Evolutionary conservation across 148 eudicot genomes (phyloP).

Genomic region (Rhododendron ferrugineum): DNA sequence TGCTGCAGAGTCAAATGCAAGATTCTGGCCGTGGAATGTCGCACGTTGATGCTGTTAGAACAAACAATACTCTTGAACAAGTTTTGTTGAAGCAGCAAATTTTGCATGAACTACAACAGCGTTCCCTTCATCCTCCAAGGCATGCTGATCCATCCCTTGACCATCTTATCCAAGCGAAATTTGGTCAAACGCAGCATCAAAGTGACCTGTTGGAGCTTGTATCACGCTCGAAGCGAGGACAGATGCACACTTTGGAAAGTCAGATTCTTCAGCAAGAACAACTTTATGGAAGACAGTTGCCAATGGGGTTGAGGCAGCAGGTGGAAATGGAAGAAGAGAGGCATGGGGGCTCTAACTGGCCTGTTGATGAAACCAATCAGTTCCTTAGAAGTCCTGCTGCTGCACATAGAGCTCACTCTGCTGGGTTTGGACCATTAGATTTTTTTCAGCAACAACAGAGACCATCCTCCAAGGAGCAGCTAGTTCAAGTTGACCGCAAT

Average conservation of each 20-base stretch:
- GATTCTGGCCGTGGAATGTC: constrained; percentile 63
- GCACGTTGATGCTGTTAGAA: constrained; percentile 49
- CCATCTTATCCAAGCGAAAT: constrained; percentile 65
- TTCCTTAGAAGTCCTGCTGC: constrained; percentile 42
- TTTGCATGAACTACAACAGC: constrained; percentile 66
- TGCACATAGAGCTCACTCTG: constrained; percentile 44
- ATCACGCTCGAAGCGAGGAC: constrained; percentile 59
- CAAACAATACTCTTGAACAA: constrained; percentile 51
- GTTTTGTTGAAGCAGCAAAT: constrained; percentile 63
- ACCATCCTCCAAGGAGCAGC: constrained; percentile 61
- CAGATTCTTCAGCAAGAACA: constrained; percentile 78
- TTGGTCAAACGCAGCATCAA: constrained; percentile 56
- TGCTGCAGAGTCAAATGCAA: constrained; percentile 55
- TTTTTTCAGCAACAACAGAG: constrained; percentile 67
- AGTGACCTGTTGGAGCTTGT: constrained; percentile 64
- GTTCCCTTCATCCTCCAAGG: constrained; percentile 50
- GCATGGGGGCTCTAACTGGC: constrained; percentile 48
- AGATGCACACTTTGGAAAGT: constrained; percentile 55
- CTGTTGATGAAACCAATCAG: constrained; percentile 55
- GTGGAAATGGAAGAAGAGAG: constrained; percentile 71
- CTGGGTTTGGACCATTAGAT: constrained; percentile 52
- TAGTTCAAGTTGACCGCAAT: constrained; percentile 57
- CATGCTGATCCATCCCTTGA: constrained; percentile 66
- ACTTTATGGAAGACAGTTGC: constrained; percentile 47
- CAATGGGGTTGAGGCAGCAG: constrained; percentile 65